Evolutionary conservation across 2,329 filamentous ascomycete genomes (phyloP).

Genomic region (Zymoseptoria brevis): DNA sequence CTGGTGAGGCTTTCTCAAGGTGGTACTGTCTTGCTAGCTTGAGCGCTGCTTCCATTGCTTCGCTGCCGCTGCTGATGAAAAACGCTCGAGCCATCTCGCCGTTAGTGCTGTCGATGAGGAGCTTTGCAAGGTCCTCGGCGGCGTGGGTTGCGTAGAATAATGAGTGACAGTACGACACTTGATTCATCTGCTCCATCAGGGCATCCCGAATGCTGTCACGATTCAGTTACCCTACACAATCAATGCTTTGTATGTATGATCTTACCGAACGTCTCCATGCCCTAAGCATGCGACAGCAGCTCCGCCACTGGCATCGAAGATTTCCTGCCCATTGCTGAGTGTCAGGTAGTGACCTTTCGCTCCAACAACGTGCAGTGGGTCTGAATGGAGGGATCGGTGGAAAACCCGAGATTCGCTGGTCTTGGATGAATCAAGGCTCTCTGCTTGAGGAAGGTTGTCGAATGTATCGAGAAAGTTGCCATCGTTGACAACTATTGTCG

Average conservation of each 20-base stretch:
- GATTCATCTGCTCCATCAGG: slow-evolving; percentile 50
- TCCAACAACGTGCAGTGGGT: slow-evolving; percentile 41
- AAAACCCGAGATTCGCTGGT: slow-evolving; percentile 32
- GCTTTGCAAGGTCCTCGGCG: slow-evolving; percentile 45
- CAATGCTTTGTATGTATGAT: slow-evolving; percentile 1
- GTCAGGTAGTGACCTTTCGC: slow-evolving; percentile 47
- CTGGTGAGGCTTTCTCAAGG: slow-evolving; percentile 45
- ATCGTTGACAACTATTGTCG: slow-evolving; percentile 18
- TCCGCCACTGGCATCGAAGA: slow-evolving; percentile 67
- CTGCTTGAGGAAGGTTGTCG: neutral
- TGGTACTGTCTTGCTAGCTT: slow-evolving; percentile 63
- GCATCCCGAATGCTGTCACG: slow-evolving; percentile 46
- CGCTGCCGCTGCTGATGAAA: slow-evolving; percentile 53
- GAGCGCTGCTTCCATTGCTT: slow-evolving; percentile 60
- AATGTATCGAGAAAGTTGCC: slow-evolving; percentile 14
- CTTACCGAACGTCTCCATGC: slow-evolving; percentile 50
- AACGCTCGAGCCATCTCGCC: slow-evolving; percentile 48
- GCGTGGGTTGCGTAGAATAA: slow-evolving; percentile 50
- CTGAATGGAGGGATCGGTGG: slow-evolving; percentile 43
- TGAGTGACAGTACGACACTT: slow-evolving; percentile 53
- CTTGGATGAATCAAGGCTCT: neutral
- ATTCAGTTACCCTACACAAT: neutral
- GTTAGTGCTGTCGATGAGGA: slow-evolving; percentile 45
- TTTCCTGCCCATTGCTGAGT: slow-evolving; percentile 47
- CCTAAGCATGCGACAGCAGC: slow-evolving; percentile 66